Evolutionary conservation across 2,329 filamentous ascomycete genomes (phyloP), one percentile per base, ranked within the genome.

Genomic region (Penicillium hesseltinei): DNA sequence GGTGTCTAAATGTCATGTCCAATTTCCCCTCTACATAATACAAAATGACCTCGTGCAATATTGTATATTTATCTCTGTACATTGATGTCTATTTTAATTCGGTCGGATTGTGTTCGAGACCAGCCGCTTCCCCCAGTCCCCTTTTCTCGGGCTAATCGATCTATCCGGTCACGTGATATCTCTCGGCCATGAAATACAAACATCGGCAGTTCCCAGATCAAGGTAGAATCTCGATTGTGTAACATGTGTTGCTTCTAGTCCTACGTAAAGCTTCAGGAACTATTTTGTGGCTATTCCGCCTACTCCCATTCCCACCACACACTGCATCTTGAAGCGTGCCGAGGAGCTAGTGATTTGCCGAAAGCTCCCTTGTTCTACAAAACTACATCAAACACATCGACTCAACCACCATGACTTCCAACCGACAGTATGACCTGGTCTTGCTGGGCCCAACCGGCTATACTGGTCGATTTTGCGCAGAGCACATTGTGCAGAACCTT

Each of bases 361-460:
- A 51, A 46, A 57, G 47, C 59, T 61, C 36, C 59, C 44, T 21
- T 33, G 19, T 40, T 38, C n/a, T 49, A 21, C 44, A 35, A 33
- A 38, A 21, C 40, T 60, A 51, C 46, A 39, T 48, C 50, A 42
- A 33, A 25, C 11, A 23, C 21, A 33, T 33, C 39, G 1, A 33
- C 4, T 27, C 35, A 44, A 38, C 29, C 29, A 53, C 38, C 54
- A 81, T 80, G 78, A 65, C 76, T 46, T 68, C 75, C 53, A 66
- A 69, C 55, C 78, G 79, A 51, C 74, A 84, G 66, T 89, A 88
- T 69, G 87, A 90, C 65, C 73, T 89, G 48, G 77, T 90, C 43
- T 77, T 90, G 35, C 80, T 88, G 21, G 88, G 88, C 27, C 86
- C 88, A 10, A 88, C 82, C 71, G 92, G 92, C 29, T 96, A 95